Percentiles rank a stretch among this genome's conserved stretches.
phyloP scores from a whole-genome alignment of 2,329 filamentous ascomycete species.

The Lanzia echinophila region DNA sequence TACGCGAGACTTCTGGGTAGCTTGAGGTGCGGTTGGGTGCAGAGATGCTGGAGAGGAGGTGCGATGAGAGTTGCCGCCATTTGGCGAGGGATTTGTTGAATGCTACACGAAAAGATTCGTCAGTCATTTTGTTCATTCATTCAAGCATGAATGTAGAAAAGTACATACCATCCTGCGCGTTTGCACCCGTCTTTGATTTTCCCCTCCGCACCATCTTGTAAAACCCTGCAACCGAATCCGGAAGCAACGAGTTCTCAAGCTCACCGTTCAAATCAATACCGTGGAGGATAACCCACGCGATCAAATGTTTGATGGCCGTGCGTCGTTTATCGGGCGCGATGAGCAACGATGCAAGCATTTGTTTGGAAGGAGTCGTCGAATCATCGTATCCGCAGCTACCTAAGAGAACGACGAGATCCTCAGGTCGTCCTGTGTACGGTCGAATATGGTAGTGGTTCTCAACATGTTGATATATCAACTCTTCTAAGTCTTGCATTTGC shows the following conservation, averaged over 20 bases:
- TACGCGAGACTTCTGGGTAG: too few species aligned
- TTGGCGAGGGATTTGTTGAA: neutral
- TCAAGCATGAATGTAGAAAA: neutral
- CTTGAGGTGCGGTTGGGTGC: neutral
- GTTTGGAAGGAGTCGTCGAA: neutral
- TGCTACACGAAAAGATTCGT: neutral
- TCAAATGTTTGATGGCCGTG: constrained; percentile 1
- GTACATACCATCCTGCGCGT: neutral
- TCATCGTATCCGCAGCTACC: neutral
- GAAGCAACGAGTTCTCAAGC: neutral
- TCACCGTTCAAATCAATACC: neutral
- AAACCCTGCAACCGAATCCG: neutral
- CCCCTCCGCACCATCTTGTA: neutral
- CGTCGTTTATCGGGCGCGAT: neutral
- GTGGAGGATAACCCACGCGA: neutral
- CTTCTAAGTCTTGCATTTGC: constrained; percentile 31
- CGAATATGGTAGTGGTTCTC: constrained; percentile 34
- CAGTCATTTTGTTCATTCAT: neutral
- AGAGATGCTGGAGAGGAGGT: neutral
- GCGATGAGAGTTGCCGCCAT: constrained; percentile 1
- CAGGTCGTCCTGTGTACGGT: neutral
- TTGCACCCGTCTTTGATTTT: neutral
- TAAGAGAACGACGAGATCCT: neutral
- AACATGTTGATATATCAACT: constrained; percentile 36
- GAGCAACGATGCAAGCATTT: neutral